phyloP scores from a whole-genome alignment of 768 basidiomycete species.

The Mycena filopes region DNA sequence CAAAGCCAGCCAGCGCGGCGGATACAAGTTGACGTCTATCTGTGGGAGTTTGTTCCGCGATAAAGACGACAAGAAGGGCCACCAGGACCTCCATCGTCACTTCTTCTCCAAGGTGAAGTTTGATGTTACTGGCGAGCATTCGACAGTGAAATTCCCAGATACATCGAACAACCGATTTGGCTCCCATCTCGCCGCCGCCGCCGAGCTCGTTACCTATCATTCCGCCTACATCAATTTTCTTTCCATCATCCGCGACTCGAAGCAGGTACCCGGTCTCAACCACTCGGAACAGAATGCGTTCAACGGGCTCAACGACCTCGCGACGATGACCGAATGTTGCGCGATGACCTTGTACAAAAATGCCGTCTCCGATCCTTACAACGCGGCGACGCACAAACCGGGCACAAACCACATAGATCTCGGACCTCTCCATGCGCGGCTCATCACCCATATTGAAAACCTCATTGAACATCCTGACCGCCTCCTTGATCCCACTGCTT shows the following conservation, averaged over 20 bases:
- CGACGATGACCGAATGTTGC: conserved; percentile 23
- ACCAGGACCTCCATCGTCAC: conserved; percentile 33
- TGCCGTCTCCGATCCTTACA: conserved; percentile 23
- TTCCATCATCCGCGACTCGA: conserved; percentile 31
- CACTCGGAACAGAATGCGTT: conserved; percentile 30
- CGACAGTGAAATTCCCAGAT: conserved; percentile 35
- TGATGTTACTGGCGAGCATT: neutral
- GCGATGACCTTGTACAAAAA: conserved; percentile 24
- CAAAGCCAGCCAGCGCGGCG: conserved; percentile 19
- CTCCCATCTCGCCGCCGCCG: conserved; percentile 33
- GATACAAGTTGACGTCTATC: too few species aligned
- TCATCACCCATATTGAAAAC: conserved; percentile 10
- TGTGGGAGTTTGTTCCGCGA: conserved; percentile 35
- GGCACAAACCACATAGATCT: conserved; percentile 25
- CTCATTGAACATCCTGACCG: conserved; percentile 22
- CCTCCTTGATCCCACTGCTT: conserved; percentile 2
- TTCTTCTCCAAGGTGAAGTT: conserved; percentile 23
- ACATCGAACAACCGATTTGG: conserved; percentile 41
- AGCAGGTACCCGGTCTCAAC: conserved; percentile 29
- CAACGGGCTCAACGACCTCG: conserved; percentile 16
- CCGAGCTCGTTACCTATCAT: conserved; percentile 31
- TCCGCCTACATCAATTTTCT: conserved; percentile 32
- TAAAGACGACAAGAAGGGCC: conserved; percentile 43
- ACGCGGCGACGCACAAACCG: conserved; percentile 4
- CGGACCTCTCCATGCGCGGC: conserved; percentile 20